These are phyloP conservation scores for Scheffersomyces quercinus DNA, from an alignment of 1,139 yeast genomes.

Conservation along the genomic window DNA sequence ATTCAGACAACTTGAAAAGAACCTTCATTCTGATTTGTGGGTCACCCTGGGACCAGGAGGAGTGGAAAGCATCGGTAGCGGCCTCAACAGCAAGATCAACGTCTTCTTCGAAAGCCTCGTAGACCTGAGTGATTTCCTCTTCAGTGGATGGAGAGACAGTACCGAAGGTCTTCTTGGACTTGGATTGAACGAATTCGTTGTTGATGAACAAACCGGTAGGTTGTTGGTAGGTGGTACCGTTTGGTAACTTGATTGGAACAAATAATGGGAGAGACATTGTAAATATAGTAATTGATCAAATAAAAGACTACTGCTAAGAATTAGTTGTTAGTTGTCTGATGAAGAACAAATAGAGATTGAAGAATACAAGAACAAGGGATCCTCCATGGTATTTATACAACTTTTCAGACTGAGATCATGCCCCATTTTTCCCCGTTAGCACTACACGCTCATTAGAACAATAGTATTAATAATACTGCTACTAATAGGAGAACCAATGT, in stretches of 20 bases:
- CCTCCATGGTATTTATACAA: no score
- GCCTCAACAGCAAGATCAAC: constrained; percentile 19
- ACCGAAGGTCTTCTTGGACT: constrained; percentile 12
- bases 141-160: constrained; percentile 20
- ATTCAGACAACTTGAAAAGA: constrained; percentile 17
- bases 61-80: constrained; percentile 15
- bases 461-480: no score
- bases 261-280: constrained; percentile 36
- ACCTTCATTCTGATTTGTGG: constrained; percentile 11
- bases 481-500: no score
- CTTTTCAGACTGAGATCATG: no score
- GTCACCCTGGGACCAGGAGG: constrained; percentile 43
- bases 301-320: no score
- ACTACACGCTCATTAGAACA: no score
- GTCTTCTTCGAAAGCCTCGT: constrained; percentile 17
- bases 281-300: no score
- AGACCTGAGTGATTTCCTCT: constrained; percentile 17
- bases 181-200: constrained; percentile 18
- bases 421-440: no score
- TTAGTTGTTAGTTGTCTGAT: no score
- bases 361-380: no score
- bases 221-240: constrained; percentile 49
- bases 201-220: constrained; percentile 22
- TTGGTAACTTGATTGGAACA: constrained; percentile 58
- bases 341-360: no score